These are phyloP conservation scores for Cutaneotrichosporon curvatum DNA, from an alignment of 1,284 basidiomycete species.

Conservation along the genomic window DNA sequence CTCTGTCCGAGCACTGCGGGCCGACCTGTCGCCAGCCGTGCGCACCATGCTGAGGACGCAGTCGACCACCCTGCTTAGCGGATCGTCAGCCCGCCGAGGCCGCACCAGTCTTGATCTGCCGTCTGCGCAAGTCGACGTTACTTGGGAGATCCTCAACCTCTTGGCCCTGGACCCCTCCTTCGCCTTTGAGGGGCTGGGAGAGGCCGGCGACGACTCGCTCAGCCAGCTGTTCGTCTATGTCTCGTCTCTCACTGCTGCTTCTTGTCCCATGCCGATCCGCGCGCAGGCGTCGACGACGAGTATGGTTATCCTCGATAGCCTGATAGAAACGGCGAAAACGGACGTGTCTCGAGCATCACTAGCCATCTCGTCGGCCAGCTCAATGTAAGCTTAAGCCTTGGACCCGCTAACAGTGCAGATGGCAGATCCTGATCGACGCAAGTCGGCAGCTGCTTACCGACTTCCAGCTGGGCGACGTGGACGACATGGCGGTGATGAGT, in stretches of 20 bases:
- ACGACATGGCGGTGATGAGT: conserved; percentile 26
- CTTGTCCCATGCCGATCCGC: conserved; percentile 24
- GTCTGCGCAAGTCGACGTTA: conserved; percentile 19
- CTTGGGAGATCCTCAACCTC: conserved; percentile 29
- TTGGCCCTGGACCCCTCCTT: conserved; percentile 27
- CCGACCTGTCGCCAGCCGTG: conserved; percentile 21
- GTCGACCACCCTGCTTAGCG: conserved; percentile 5
- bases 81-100: conserved; percentile 5
- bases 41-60: conserved; percentile 16
- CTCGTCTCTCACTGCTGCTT: conserved; percentile 23
- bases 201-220: conserved; percentile 16
- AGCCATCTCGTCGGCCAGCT: conserved; percentile 7
- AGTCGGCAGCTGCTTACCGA: conserved; percentile 32
- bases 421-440: conserved; percentile 34
- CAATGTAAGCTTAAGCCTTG: no score
- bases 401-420: conserved; percentile 6
- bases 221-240: conserved; percentile 20
- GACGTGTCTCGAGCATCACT: conserved; percentile 9
- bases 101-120: conserved; percentile 17
- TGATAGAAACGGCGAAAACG: conserved; percentile 4
- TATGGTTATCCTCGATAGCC: conserved; percentile 19
- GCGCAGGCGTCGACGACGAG: conserved; percentile 24
- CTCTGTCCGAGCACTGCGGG: conserved; percentile 15
- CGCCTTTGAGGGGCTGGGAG: conserved; percentile 18
- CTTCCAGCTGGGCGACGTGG: conserved; percentile 30